Conservation (phyloP, 805 yeast species). For the Lipomyces orientalis region DNA sequence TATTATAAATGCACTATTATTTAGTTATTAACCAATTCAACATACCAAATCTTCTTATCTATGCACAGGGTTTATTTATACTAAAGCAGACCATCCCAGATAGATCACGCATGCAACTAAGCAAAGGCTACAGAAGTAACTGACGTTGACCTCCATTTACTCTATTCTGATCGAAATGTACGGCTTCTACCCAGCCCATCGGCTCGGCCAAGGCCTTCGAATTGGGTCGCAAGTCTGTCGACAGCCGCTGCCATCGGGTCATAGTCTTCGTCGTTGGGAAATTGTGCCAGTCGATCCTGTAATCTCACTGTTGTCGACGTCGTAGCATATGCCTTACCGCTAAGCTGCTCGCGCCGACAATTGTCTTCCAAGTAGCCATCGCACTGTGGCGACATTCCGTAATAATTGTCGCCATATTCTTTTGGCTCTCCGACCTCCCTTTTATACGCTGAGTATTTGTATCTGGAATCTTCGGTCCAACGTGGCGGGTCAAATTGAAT, state of each 20-base stretch:
- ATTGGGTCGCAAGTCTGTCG: constrained; percentile 5
- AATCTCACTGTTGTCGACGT: neutral
- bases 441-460: neutral
- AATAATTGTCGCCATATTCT: neutral
- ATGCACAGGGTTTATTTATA: neutral
- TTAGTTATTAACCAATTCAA: neutral
- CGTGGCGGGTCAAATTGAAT: neutral
- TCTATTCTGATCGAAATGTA: neutral
- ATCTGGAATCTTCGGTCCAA: neutral
- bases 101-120: neutral
- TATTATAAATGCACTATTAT: neutral
- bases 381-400: neutral
- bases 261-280: neutral
- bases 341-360: neutral
- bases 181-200: constrained; percentile 5
- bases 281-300: neutral
- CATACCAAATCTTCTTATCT: neutral
- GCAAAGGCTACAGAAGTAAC: neutral
- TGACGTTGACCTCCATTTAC: neutral
- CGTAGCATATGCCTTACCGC: neutral
- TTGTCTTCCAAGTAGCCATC: neutral
- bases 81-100: neutral
- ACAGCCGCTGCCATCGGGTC: constrained; percentile 4
- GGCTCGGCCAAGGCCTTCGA: neutral
- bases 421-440: neutral